Percentiles rank a stretch among this genome's conserved stretches.
Evolutionary conservation across 2,329 filamentous ascomycete genomes (phyloP).

Genomic region (Penicillium fuscoglaucum): DNA sequence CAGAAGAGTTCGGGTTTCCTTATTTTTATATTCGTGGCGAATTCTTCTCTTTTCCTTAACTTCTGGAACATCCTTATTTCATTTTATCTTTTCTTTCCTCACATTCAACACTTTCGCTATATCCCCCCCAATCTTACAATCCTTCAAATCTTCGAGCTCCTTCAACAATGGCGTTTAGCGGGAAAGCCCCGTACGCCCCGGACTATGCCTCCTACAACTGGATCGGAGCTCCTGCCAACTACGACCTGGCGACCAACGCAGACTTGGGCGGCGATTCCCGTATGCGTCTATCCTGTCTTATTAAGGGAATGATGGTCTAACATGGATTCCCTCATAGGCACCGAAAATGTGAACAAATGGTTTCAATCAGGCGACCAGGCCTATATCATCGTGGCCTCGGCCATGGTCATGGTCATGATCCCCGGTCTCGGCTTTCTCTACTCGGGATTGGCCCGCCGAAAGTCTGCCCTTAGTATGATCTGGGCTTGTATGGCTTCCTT

Average conservation of each 20-base stretch:
- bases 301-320: slow-evolving; percentile 6
- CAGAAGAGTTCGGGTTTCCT: slow-evolving; percentile 14
- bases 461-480: slow-evolving; percentile 94
- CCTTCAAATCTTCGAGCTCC: slow-evolving; percentile 5
- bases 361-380: slow-evolving; percentile 88
- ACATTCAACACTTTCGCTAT: background rate
- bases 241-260: slow-evolving; percentile 50
- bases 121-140: background rate
- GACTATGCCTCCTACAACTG: slow-evolving; percentile 53
- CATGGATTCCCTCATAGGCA: slow-evolving; percentile 52
- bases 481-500: slow-evolving; percentile 96
- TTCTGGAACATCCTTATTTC: slow-evolving; percentile 3
- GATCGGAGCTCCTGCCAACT: slow-evolving; percentile 49
- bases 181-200: slow-evolving; percentile 36
- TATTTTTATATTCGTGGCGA: slow-evolving; percentile 31
- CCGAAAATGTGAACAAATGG: slow-evolving; percentile 93
- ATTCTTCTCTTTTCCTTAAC: slow-evolving; percentile 12
- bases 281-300: slow-evolving; percentile 51
- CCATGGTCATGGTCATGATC: slow-evolving; percentile 95
- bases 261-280: slow-evolving; percentile 74
- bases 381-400: slow-evolving; percentile 85
- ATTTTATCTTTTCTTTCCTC: background rate
- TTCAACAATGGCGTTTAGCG: slow-evolving; percentile 32
- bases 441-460: slow-evolving; percentile 93
- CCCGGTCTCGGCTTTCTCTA: slow-evolving; percentile 97